Evolutionary conservation across 2,329 filamentous ascomycete species (phyloP), one percentile per base, ranked within the genome.

Genomic region (Escovopsis sp.): DNA sequence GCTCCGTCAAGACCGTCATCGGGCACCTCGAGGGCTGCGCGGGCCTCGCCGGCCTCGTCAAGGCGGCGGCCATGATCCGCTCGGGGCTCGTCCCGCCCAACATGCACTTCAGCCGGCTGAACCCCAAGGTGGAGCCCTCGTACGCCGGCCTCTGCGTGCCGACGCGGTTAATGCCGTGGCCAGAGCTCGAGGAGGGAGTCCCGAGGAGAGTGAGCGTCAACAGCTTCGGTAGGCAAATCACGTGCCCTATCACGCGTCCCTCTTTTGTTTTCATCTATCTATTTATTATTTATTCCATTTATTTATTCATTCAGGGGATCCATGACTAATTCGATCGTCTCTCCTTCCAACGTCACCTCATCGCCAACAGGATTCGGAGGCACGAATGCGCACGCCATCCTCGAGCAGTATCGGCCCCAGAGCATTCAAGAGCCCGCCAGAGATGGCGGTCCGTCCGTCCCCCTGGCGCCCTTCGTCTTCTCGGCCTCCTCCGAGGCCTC

Each of bases 351-450:
- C 28, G 8, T 32, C 28, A 32, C 28, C 6, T 32, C 28, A 32
- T 32, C 11, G 28, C 11, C 28, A 9, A 32, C 28, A 32, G 67
- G 67, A n/a, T 42, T 42, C 39, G 65, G 63, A 18, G 64, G 59
- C 33, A 61, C 65, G 12, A 69, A 69, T 45, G 64, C 59, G 3
- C 66, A 69, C 44, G 57, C 57, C 1, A 62, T 70, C 10, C 47
- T 67, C 9, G 60, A 60, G 45, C 18, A 33, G 2, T 48, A 48
- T 37, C 15, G 9, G 10, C 36, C 28, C 4, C 8, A 3, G 11
- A 3, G 8, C 11, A 11, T 32, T 7, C 3, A 9, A 11, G 11
- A 32, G 8, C 3, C 4, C 8, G 8, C 8, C 8, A 4, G 7
- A 69, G 64, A 60, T 9, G 28, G 11, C 28, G 28, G 8, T 2